Conservation (phyloP, 2,329 filamentous ascomycete species). For the Trichophyton rubrum region DNA sequence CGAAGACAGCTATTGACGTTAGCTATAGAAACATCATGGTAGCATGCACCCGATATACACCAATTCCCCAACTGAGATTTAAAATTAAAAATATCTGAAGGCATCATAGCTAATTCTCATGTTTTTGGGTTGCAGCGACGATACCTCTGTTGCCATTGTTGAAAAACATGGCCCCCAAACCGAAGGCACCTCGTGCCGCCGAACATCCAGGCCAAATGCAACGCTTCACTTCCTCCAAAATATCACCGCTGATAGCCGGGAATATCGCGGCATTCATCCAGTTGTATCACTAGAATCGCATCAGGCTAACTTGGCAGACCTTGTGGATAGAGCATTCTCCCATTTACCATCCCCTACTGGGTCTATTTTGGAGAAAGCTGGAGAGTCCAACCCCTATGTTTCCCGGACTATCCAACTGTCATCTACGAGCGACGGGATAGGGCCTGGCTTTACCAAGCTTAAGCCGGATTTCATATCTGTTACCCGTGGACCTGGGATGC, state of each 20-base stretch:
- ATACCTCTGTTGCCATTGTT: conserved; percentile 78
- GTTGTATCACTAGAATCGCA: conserved; percentile 64
- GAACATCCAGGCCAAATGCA: conserved; percentile 26
- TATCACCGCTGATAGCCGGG: conserved; percentile 64
- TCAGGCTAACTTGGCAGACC: conserved; percentile 52
- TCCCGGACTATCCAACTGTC: not conserved
- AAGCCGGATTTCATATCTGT: conserved; percentile 76
- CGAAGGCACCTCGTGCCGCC: not conserved
- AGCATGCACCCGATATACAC: not conserved
- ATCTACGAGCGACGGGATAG: not conserved
- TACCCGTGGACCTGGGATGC: conserved; percentile 84
- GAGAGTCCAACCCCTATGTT: not conserved
- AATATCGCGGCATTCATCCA: conserved; percentile 69
- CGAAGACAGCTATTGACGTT: conserved; percentile 31
- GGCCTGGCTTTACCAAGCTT: conserved; percentile 19
- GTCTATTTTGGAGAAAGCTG: not conserved
- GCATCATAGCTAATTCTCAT: not conserved
- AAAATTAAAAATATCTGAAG: not conserved
- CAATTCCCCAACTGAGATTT: not conserved
- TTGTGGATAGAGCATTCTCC: conserved; percentile 53
- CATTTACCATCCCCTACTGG: conserved; percentile 36
- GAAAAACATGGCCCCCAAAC: conserved; percentile 35
- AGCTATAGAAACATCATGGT: conserved; percentile 65
- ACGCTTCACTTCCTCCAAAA: conserved; percentile 67
- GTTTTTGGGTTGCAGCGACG: conserved; percentile 48